A percentile compares a stretch with the other conserved stretches of the same genome.
These are phyloP conservation scores for Lachancea sp. DNA, from an alignment of 805 yeast species.

Conservation along the genomic window DNA sequence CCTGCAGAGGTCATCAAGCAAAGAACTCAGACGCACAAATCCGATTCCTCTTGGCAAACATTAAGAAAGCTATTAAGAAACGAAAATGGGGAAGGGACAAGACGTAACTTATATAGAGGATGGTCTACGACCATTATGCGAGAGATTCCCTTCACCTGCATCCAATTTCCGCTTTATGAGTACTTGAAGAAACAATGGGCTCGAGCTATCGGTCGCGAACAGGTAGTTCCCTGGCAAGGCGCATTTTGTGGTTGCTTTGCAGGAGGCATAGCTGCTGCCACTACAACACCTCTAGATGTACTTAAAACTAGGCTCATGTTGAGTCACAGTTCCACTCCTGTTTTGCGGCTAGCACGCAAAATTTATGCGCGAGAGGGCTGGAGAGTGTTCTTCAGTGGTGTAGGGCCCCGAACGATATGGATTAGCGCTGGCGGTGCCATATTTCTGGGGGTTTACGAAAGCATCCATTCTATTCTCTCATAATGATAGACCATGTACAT, in stretches of 20 bases:
- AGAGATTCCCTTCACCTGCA: conserved; percentile 93
- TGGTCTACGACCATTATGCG: conserved; percentile 89
- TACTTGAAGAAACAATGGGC: conserved; percentile 61
- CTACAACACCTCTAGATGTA: conserved; percentile 76
- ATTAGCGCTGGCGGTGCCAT: conserved; percentile 98
- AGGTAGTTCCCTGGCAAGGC: conserved; percentile 62
- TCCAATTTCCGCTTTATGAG: conserved; percentile 93
- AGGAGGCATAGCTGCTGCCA: conserved; percentile 76
- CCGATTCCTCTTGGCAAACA: conserved; percentile 55
- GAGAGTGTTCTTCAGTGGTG: conserved; percentile 67
- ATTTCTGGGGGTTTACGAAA: conserved; percentile 89
- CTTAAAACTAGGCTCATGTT: conserved; percentile 84
- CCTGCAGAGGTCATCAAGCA: conserved; percentile 97
- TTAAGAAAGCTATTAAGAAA: conserved; percentile 56
- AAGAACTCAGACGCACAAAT: conserved; percentile 72
- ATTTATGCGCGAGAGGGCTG: conserved; percentile 70
- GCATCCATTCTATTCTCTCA: conserved; percentile 41
- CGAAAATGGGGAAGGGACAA: conserved; percentile 67
- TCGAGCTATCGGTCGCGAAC: conserved; percentile 33
- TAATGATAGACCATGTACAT: conserved; percentile 7
- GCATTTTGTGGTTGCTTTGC: conserved; percentile 80
- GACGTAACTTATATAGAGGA: conserved; percentile 82
- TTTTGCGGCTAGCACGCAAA: conserved; percentile 41
- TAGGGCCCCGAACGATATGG: conserved; percentile 97
- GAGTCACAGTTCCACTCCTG: conserved; percentile 41